These are phyloP conservation scores for Suillus cothurnatus DNA, from an alignment of 768 basidiomycete genomes.

Conservation along the genomic window DNA sequence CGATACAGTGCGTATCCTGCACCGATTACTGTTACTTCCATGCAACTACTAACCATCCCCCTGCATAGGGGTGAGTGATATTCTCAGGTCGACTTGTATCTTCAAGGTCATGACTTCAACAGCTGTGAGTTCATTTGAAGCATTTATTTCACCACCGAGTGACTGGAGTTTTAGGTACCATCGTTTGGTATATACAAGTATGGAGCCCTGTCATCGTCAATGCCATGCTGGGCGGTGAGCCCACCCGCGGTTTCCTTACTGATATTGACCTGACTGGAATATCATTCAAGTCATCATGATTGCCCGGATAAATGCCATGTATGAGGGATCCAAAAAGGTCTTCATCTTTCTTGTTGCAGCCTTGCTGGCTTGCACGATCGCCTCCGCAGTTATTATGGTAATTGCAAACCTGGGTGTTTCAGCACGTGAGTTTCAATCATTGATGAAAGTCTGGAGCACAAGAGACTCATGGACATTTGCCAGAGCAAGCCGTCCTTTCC, in stretches of 20 bases:
- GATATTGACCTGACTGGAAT: background rate
- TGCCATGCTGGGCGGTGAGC: background rate
- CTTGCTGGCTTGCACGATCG: background rate
- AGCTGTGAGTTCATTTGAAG: background rate
- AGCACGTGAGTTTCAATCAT: background rate
- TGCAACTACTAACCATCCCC: background rate
- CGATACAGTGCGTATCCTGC: background rate
- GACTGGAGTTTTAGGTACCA: background rate
- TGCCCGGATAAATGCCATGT: background rate
- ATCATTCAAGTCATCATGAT: background rate
- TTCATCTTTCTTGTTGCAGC: background rate
- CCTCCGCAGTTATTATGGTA: background rate
- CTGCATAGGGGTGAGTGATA: background rate
- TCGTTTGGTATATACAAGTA: background rate
- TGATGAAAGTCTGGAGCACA: background rate
- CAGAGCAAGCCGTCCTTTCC: background rate
- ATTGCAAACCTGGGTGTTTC: background rate
- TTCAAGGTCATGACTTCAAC: background rate
- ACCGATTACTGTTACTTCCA: background rate
- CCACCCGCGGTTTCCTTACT: background rate
- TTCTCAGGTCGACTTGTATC: background rate
- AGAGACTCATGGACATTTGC: background rate
- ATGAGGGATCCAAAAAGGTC: background rate
- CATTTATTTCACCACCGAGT: background rate
- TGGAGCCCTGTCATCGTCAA: background rate